Base-by-base conservation (phyloP, 805 yeast genomes). In the Monosporozyma aquatica region DNA sequence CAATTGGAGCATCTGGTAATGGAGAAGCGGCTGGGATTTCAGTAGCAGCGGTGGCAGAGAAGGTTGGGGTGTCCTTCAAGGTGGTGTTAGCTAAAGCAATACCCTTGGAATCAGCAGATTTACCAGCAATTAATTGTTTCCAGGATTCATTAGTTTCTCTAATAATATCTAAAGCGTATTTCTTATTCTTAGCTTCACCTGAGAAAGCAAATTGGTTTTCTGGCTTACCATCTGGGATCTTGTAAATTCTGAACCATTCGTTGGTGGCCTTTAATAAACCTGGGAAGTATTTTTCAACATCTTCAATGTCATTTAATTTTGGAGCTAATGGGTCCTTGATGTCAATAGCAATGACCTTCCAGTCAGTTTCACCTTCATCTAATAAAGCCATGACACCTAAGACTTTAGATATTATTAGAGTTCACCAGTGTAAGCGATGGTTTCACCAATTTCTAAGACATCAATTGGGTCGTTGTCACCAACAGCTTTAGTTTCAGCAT, bases 221-320 rank as follows among this genome's bases (percentile, higher is more conserved):
- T 57, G 95, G 95, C 75, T 92, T 92, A 48, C 97, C 98, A 65
- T 90, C 98, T 43, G 98, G 97, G 54, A 87, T 76, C 69, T 92
- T 92, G 80, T 92, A 92, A 68, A 89, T 87, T 66, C 94, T 83
- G 80, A 92, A 92, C 98, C 98, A 92, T 69, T 85, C 95, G 66
- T 87, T 81, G 45, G 97, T 92, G 51, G 95, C 83, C 64, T 95
- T 84, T 61, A 92, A 71, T 46, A 92, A 72, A 43, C 96, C 96
- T 46, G 98, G 98, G 66, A 89, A 79, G 63, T 82, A 80, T 58
- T 75, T 76, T 66, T 77, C 87, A 50, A 92, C 95, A 58, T 92
- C 97, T 67, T 84, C 90, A 54, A 92, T 79, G 65, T 87, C 96
- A 62, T 82, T 76, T 57, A 92, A 70, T 69, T 87, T 82, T 46